Percentiles rank a stretch among this genome's conserved stretches.
Conservation (phyloP, 2,329 filamentous ascomycete species). For the Colletotrichum agaves region DNA sequence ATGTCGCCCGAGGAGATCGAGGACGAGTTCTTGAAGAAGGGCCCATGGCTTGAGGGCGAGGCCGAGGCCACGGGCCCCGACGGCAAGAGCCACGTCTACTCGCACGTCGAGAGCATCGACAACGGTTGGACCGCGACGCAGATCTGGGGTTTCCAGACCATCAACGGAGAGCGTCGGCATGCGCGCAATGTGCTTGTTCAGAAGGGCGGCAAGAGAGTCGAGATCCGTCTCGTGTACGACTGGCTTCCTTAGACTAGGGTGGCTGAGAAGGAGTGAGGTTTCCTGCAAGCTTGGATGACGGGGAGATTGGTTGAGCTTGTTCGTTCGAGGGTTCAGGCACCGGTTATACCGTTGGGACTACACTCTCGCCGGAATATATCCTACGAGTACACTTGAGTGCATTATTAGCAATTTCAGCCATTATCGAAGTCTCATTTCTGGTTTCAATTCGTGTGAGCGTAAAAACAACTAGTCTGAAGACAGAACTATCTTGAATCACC, state of each 20-base stretch:
- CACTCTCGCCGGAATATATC: neutral
- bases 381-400: slow-evolving; percentile 26
- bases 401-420: slow-evolving; percentile 9
- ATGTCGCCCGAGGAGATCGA: slow-evolving; percentile 57
- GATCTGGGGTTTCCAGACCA: slow-evolving; percentile 69
- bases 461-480: slow-evolving; percentile 2
- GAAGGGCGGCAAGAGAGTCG: slow-evolving; percentile 60
- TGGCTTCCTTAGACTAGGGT: slow-evolving; percentile 45
- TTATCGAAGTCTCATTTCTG: neutral
- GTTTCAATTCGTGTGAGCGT: neutral
- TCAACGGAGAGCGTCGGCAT: slow-evolving; percentile 64
- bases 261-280: slow-evolving; percentile 32
- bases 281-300: neutral
- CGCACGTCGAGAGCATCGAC: slow-evolving; percentile 65
- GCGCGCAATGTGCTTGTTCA: slow-evolving; percentile 63
- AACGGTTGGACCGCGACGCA: slow-evolving; percentile 66
- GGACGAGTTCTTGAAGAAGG: slow-evolving; percentile 66
- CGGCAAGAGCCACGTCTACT: slow-evolving; percentile 73
- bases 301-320: neutral
- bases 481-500: slow-evolving; percentile 46
- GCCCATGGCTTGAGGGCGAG: slow-evolving; percentile 67
- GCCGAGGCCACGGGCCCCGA: slow-evolving; percentile 61
- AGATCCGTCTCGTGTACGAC: slow-evolving; percentile 68
- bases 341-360: too few species aligned
- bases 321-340: neutral